Percentiles rank a stretch among this genome's conserved stretches.
Conservation (phyloP, 768 basidiomycete species). For the Suillus tomentosus region DNA sequence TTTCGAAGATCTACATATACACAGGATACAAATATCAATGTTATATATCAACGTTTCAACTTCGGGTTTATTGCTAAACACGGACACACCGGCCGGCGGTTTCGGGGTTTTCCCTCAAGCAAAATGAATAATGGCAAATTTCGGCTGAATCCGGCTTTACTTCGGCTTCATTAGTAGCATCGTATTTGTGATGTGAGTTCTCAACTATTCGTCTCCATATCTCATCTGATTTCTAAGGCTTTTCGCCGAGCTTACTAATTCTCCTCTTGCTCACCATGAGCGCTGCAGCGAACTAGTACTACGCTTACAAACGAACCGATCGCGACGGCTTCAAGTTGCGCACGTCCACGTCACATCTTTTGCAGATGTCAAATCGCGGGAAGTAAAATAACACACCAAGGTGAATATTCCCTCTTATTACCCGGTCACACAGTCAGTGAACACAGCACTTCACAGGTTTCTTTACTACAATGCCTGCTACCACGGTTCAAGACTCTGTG, state of each 20-base stretch:
- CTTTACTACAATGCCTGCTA: conserved; percentile 9
- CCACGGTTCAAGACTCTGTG: background rate
- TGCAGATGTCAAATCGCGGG: conserved; percentile 1
- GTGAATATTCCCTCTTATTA: conserved; percentile 1
- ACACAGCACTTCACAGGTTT: background rate
- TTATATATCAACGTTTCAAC: no score
- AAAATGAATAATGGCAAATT: no score
- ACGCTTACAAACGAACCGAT: background rate
- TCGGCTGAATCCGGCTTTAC: no score
- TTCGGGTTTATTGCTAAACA: no score
- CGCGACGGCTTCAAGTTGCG: background rate
- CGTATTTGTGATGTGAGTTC: background rate
- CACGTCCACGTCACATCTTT: background rate
- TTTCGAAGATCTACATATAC: no score
- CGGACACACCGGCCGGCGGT: no score
- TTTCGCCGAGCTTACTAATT: background rate
- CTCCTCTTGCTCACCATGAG: background rate
- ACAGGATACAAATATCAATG: no score
- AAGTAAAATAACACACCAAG: conserved; percentile 3
- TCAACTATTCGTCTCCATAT: no score
- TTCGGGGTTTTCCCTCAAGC: no score
- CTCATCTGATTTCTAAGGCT: background rate
- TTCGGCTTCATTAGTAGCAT: background rate
- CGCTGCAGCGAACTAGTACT: background rate
- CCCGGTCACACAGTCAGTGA: background rate